Percentiles rank a stretch among this genome's conserved stretches.
Evolutionary conservation across 2,329 filamentous ascomycete species (phyloP).

Genomic region (Dothidotthia symphoricarpi): DNA sequence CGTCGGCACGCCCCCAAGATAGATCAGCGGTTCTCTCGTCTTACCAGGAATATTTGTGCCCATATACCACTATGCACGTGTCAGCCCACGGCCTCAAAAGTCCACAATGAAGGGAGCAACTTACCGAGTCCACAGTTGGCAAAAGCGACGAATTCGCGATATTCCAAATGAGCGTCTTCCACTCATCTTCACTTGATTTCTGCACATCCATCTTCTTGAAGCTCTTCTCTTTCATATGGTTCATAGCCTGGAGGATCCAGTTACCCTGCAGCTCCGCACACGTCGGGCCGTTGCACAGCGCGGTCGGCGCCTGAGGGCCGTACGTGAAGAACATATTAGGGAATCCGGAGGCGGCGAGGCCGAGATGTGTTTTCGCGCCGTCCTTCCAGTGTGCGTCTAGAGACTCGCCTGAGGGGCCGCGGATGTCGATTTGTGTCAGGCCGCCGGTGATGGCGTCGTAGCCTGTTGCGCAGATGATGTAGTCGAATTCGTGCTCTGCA

Average conservation of each 20-base stretch:
- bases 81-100: not conserved
- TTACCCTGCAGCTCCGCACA: constrained; percentile 57
- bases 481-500: constrained; percentile 52
- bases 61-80: constrained; percentile 50
- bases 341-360: constrained; percentile 41
- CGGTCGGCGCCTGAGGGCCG: constrained; percentile 57
- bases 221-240: constrained; percentile 47
- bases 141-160: constrained; percentile 51
- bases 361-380: constrained; percentile 38
- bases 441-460: constrained; percentile 45
- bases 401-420: constrained; percentile 23
- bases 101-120: constrained; percentile 2
- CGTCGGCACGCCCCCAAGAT: constrained; percentile 36
- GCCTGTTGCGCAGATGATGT: constrained; percentile 50
- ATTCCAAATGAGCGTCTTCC: constrained; percentile 52
- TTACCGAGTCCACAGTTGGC: constrained; percentile 46
- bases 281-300: constrained; percentile 57
- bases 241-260: constrained; percentile 55
- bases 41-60: constrained; percentile 58
- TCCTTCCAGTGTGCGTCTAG: constrained; percentile 19
- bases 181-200: constrained; percentile 47
- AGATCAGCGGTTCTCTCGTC: constrained; percentile 53
- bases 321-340: constrained; percentile 51
- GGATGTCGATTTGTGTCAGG: constrained; percentile 39
- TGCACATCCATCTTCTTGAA: constrained; percentile 55